These are phyloP conservation scores for Torulaspora indica DNA, from an alignment of 805 yeast genomes.

Conservation along the genomic window DNA sequence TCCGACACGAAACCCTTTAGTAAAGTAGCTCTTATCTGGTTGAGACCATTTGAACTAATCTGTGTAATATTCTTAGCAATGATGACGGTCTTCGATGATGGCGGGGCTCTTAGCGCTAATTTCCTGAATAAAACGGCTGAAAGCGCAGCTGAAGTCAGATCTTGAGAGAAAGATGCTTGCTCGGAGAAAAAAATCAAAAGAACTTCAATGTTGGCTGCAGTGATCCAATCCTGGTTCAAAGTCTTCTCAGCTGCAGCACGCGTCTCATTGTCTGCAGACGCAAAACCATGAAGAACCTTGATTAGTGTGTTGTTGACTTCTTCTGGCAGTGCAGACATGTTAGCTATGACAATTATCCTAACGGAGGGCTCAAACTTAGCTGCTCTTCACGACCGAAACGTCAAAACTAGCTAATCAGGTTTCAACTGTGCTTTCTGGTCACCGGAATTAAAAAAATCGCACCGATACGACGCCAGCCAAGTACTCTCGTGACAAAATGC, in stretches of 20 bases:
- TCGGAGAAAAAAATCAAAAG: constrained; percentile 75
- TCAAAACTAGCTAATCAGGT: not conserved
- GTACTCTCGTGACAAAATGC: not conserved
- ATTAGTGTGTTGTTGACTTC: constrained; percentile 53
- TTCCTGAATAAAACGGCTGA: constrained; percentile 88
- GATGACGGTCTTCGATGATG: constrained; percentile 49
- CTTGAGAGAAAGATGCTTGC: constrained; percentile 62
- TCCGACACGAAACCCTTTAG: constrained; percentile 68
- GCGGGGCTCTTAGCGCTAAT: constrained; percentile 75
- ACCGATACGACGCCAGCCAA: not conserved
- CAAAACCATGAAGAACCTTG: constrained; percentile 58
- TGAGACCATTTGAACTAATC: constrained; percentile 52
- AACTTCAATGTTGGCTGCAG: constrained; percentile 58
- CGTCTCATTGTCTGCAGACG: constrained; percentile 69
- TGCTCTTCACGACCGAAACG: not conserved
- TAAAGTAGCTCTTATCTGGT: constrained; percentile 59
- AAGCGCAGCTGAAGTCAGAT: constrained; percentile 58
- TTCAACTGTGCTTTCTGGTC: not conserved
- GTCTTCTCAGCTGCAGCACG: constrained; percentile 76
- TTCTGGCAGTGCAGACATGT: constrained; percentile 49
- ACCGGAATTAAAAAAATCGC: not conserved
- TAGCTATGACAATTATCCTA: not conserved
- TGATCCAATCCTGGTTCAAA: constrained; percentile 73
- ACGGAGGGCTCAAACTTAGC: not conserved
- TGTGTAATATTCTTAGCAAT: constrained; percentile 76